A percentile compares a stretch with the other conserved stretches of the same genome.
phyloP scores from a whole-genome alignment of 768 basidiomycete genomes.

The Agrocybe pediades region DNA sequence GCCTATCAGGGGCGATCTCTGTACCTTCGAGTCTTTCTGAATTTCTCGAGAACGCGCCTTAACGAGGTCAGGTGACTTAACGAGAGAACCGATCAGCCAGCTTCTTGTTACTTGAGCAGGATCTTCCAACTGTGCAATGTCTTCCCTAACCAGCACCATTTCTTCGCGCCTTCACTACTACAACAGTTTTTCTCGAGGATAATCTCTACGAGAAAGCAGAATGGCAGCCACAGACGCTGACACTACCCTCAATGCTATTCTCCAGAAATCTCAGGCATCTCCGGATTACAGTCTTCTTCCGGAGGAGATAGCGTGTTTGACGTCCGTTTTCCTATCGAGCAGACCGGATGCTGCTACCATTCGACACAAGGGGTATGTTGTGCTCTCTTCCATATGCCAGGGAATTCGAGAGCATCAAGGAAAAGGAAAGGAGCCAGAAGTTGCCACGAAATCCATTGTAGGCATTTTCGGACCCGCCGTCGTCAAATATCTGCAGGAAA shows the following conservation, averaged over 20 bases:
- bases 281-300: constrained; percentile 43
- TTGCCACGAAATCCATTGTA: constrained; percentile 50
- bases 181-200: background rate
- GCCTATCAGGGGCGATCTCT: background rate
- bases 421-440: constrained; percentile 41
- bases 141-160: background rate
- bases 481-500: constrained; percentile 52
- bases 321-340: constrained; percentile 53
- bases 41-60: no score
- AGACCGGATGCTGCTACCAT: constrained; percentile 32
- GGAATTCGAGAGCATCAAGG: constrained; percentile 44
- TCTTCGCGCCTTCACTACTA: background rate
- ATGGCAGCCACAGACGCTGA: constrained; percentile 6
- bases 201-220: background rate
- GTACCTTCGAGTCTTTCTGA: no score
- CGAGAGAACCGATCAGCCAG: background rate
- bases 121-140: background rate
- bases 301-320: constrained; percentile 55
- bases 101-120: background rate
- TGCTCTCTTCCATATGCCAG: constrained; percentile 70
- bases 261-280: constrained; percentile 29
- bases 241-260: constrained; percentile 29
- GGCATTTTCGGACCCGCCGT: constrained; percentile 53
- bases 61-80: background rate
- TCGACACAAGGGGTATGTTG: constrained; percentile 72